Evolutionary conservation across 176 grass and related monocot species (phyloP).

Genomic region (Rhynchospora tenuis): DNA sequence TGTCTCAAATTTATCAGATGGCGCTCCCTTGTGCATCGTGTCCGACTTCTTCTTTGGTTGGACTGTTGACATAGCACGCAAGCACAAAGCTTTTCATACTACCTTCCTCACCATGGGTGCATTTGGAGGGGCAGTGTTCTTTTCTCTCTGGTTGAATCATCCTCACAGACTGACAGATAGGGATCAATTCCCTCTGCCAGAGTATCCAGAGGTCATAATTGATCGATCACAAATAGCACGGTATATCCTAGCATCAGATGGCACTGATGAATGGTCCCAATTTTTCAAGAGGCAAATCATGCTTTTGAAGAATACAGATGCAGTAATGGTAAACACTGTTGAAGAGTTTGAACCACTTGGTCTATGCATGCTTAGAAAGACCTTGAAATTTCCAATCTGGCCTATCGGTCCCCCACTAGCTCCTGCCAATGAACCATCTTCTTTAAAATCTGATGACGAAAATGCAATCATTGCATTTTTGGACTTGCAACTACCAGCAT

Average conservation of each 20-base stretch:
- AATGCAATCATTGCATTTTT: constrained; percentile 12
- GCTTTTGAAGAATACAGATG: neutral
- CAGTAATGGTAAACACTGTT: constrained; percentile 24
- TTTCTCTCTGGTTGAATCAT: constrained; percentile 26
- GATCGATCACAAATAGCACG: constrained; percentile 28
- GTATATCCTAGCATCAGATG: neutral
- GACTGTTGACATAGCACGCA: neutral
- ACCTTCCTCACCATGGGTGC: constrained; percentile 34
- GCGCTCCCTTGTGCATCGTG: neutral
- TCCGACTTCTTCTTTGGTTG: constrained; percentile 20
- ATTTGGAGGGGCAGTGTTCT: constrained; percentile 11
- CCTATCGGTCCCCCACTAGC: constrained; percentile 22
- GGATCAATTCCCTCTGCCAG: neutral
- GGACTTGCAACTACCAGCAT: constrained; percentile 19
- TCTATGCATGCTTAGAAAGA: constrained; percentile 21
- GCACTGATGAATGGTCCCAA: neutral
- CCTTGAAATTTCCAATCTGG: constrained; percentile 7
- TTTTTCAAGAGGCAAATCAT: neutral
- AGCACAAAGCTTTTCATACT: constrained; percentile 16
- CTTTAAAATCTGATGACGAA: neutral
- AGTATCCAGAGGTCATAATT: constrained; percentile 11
- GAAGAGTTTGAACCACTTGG: constrained; percentile 27
- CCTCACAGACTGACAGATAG: constrained; percentile 22
- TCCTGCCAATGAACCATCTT: neutral
- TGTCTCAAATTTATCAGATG: no score